Conservation (phyloP, 1,284 basidiomycete species). For the Macrocybe sp. region DNA sequence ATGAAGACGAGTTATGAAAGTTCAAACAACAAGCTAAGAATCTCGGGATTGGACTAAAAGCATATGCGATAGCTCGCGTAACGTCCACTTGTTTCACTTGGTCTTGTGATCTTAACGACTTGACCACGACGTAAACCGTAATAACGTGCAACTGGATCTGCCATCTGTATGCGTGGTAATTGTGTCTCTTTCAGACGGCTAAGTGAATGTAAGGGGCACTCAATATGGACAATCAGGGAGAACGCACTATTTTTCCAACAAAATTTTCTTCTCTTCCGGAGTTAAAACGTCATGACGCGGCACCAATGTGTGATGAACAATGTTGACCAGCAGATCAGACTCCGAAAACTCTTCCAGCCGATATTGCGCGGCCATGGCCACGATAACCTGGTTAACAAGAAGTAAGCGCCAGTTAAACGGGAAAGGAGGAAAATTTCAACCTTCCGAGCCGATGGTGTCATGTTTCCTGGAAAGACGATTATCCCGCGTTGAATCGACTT, state of each 20-base stretch:
- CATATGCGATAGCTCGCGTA: slow-evolving; percentile 93
- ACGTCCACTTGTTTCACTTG: slow-evolving; percentile 94
- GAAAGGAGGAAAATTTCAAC: slow-evolving; percentile 36
- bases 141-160: slow-evolving; percentile 96
- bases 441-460: slow-evolving; percentile 96
- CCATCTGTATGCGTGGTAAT: slow-evolving; percentile 92
- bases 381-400: slow-evolving; percentile 63
- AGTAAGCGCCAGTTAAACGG: slow-evolving; percentile 7
- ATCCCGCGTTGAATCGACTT: slow-evolving; percentile 89
- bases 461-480: slow-evolving; percentile 93
- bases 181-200: slow-evolving; percentile 98
- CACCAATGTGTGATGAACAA: slow-evolving; percentile 93
- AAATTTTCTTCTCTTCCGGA: slow-evolving; percentile 79
- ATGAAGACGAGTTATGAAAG: not conserved
- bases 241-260: slow-evolving; percentile 92
- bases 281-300: slow-evolving; percentile 90
- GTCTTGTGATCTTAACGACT: slow-evolving; percentile 97
- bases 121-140: slow-evolving; percentile 94
- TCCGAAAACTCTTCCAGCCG: slow-evolving; percentile 96
- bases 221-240: slow-evolving; percentile 8
- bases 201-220: slow-evolving; percentile 12
- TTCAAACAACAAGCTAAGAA: no score
- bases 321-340: slow-evolving; percentile 95
- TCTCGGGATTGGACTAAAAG: slow-evolving; percentile 40
- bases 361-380: slow-evolving; percentile 83